Evolutionary conservation across 257 asterid genomes (phyloP).

Genomic region (Coffea eugenioides): DNA sequence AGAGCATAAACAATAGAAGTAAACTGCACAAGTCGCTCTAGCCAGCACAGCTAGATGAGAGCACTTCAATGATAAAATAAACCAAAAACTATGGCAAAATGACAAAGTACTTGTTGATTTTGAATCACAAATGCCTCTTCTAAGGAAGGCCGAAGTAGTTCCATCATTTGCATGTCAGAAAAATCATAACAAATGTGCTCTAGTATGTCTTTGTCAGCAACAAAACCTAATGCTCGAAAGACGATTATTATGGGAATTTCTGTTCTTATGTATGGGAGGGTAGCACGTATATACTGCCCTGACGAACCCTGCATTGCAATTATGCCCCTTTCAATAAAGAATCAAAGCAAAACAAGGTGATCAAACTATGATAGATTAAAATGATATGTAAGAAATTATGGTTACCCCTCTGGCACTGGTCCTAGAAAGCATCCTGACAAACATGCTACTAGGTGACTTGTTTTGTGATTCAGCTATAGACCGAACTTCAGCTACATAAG

Average conservation of each 20-base stretch:
- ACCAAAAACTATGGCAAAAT: not conserved
- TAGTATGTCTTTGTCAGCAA: conserved; percentile 27
- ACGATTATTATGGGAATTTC: conserved; percentile 25
- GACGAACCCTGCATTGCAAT: conserved; percentile 20
- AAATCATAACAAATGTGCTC: conserved; percentile 30
- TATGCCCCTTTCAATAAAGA: too few species aligned
- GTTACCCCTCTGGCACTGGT: conserved; percentile 24
- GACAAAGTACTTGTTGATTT: conserved; percentile 22
- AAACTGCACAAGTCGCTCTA: not conserved
- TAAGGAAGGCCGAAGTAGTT: conserved; percentile 26
- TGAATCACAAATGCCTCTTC: conserved; percentile 31
- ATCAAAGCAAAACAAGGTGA: not conserved
- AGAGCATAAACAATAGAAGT: not conserved
- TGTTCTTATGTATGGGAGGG: conserved; percentile 26
- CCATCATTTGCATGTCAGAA: conserved; percentile 28
- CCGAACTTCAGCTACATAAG: conserved; percentile 20
- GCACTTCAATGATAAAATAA: not conserved
- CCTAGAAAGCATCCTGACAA: conserved; percentile 26
- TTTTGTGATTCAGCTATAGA: conserved; percentile 21
- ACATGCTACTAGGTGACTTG: conserved; percentile 24
- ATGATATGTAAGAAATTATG: not conserved
- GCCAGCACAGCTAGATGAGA: not conserved
- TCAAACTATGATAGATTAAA: not conserved
- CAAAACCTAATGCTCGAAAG: conserved; percentile 28
- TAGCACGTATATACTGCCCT: conserved; percentile 28